Base-by-base conservation (phyloP, 768 basidiomycete genomes). In the Boletus huronensis region DNA sequence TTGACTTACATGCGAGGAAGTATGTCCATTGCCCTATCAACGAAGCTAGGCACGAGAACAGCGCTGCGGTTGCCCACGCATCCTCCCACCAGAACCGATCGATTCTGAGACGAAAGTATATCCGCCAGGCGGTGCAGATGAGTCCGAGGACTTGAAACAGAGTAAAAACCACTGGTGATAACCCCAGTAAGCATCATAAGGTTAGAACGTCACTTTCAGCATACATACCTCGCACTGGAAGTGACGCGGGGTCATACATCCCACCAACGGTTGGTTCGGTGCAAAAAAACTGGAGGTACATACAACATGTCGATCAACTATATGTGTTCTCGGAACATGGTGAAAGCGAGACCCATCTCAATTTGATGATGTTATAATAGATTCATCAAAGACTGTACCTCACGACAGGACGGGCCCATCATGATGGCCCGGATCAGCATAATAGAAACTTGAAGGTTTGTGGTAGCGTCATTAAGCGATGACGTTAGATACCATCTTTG, bases 11-110 rank as follows among this genome's bases (percentile, higher is more conserved):
- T 17, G 52, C 45, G 3, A 38, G 45, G 3, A 16, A 1, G 26
- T 48, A 50, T 11, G 39, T n/a, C 61, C 59, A 62, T 11, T 48
- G 23, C 21, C 55, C 59, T 14, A 41, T 25, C 35, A 62, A 28
- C 28, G 31, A 54, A 28, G 46, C 31, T 0, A 55, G 19, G 28
- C 60, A 52, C 9, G 45, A 46, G 17, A 63, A 10, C 17, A 61
- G 40, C 10, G 46, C 53, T 13, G 40, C 31, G n/a, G 9, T 31
- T n/a, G 57, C 62, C 54, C 57, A 63, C 0, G 45, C 55, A 55
- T 64, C 60, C 29, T 64, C 63, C 60, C 60, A 61, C 59, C 55
- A 62, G 21, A 62, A 52, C 6, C 59, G 54, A 23, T 21, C 31
- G 19, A 61, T 60, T 35, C 9, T 50, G n/a, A 61, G 44, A 34